These are phyloP conservation scores for Sechiopsis laciniata DNA, from an alignment of 306 rosid species.

Conservation along the genomic window DNA sequence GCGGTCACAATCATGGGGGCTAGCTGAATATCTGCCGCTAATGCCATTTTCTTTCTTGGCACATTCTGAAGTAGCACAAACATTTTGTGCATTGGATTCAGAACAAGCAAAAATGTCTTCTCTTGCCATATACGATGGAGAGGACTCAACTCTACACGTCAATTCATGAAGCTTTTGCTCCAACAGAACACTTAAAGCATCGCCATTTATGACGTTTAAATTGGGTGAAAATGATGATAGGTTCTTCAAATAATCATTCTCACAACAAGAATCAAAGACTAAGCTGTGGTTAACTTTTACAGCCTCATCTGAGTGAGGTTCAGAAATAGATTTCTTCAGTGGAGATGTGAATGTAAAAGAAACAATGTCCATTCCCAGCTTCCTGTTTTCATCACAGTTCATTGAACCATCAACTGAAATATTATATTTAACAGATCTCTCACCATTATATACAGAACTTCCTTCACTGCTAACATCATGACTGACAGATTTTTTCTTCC, in stretches of 20 bases:
- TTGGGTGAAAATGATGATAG: slow-evolving; percentile 40
- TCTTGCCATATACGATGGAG: slow-evolving; percentile 34
- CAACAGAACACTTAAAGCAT: slow-evolving; percentile 65
- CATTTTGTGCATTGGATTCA: slow-evolving; percentile 36
- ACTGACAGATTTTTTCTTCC: slow-evolving; percentile 34
- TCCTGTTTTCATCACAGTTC: slow-evolving; percentile 39
- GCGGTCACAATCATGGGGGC: slow-evolving; percentile 20
- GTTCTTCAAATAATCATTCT: slow-evolving; percentile 33
- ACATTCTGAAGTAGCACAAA: slow-evolving; percentile 26
- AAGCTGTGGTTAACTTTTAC: slow-evolving; percentile 33
- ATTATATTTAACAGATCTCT: slow-evolving; percentile 52
- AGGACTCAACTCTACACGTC: slow-evolving; percentile 46
- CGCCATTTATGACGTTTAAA: slow-evolving; percentile 44
- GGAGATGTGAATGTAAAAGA: slow-evolving; percentile 90
- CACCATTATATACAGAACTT: slow-evolving; percentile 32
- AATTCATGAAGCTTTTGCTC: slow-evolving; percentile 82
- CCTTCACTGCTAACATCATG: slow-evolving; percentile 33
- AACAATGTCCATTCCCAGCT: slow-evolving; percentile 57
- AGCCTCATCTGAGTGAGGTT: slow-evolving; percentile 36
- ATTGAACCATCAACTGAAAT: slow-evolving; percentile 39
- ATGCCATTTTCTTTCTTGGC: slow-evolving; percentile 28
- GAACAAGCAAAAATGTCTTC: slow-evolving; percentile 43
- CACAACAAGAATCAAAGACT: slow-evolving; percentile 33
- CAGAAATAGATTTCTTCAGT: slow-evolving; percentile 43
- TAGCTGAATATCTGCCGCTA: slow-evolving; percentile 26